phyloP scores from a whole-genome alignment of 1,139 yeast species.

The Sugiyamaella japonica region DNA sequence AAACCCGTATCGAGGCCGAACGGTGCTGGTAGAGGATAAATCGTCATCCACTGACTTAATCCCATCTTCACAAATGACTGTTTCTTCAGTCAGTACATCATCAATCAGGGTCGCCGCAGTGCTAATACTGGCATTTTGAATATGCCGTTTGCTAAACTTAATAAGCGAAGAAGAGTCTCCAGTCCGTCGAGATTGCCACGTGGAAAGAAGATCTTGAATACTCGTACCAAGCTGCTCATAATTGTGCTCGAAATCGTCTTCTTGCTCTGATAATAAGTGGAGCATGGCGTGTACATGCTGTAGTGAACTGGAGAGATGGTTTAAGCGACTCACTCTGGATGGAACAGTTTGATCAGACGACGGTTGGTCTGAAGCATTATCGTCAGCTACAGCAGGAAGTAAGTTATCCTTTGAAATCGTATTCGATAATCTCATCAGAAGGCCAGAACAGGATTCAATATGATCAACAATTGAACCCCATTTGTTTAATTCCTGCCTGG shows the following conservation, averaged over 20 bases:
- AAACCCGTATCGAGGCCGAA: conserved; percentile 21
- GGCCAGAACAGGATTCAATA: conserved; percentile 33
- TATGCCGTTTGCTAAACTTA: conserved; percentile 6
- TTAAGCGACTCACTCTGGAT: conserved; percentile 21
- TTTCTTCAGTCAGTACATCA: conserved; percentile 2
- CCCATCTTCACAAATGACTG: background rate
- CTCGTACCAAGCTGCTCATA: conserved; percentile 39
- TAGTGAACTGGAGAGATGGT: conserved; percentile 34
- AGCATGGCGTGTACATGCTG: conserved; percentile 42
- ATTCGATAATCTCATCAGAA: conserved; percentile 34
- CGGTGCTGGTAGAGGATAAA: background rate
- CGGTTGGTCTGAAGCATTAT: conserved; percentile 12
- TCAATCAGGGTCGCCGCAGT: conserved; percentile 24
- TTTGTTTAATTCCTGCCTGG: conserved; percentile 29
- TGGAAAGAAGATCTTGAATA: conserved; percentile 33
- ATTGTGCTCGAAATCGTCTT: conserved; percentile 29
- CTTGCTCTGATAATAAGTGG: conserved; percentile 37
- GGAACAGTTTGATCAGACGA: conserved; percentile 1
- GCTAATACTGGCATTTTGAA: conserved; percentile 18
- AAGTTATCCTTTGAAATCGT: conserved; percentile 32
- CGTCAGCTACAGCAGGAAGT: conserved; percentile 3
- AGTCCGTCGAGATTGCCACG: conserved; percentile 34
- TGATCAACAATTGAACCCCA: conserved; percentile 41
- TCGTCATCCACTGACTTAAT: conserved; percentile 1
- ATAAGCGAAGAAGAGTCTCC: conserved; percentile 2